These are phyloP conservation scores for Sugiyamaella lignohabitans DNA, from an alignment of 805 yeast species.

Conservation along the genomic window DNA sequence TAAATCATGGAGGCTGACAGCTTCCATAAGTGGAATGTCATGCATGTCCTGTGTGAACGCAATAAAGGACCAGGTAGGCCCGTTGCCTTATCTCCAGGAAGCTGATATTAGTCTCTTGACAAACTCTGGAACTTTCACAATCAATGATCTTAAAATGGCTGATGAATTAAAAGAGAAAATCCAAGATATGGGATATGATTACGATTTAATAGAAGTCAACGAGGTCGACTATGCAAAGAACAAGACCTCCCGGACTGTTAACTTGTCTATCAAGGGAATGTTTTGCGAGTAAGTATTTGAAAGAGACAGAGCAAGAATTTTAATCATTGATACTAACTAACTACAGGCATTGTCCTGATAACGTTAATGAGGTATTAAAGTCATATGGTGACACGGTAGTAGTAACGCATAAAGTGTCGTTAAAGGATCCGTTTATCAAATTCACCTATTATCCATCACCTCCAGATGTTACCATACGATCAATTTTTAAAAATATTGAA, in stretches of 20 bases:
- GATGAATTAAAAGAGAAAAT: constrained; percentile 42
- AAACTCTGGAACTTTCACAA: constrained; percentile 56
- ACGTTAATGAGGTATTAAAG: constrained; percentile 43
- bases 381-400: constrained; percentile 50
- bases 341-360: constrained; percentile 50
- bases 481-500: constrained; percentile 45
- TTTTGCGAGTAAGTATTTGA: constrained; percentile 43
- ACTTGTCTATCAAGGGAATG: constrained; percentile 57
- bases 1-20: constrained; percentile 45
- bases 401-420: constrained; percentile 48
- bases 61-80: constrained; percentile 38
- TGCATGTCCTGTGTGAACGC: constrained; percentile 67
- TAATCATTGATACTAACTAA: not conserved
- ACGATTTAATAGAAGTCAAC: constrained; percentile 40
- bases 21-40: constrained; percentile 66
- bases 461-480: constrained; percentile 48
- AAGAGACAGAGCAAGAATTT: too few relatives aligned
- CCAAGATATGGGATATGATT: constrained; percentile 65
- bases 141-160: constrained; percentile 36
- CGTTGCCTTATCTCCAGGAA: constrained; percentile 47
- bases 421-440: constrained; percentile 51
- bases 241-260: constrained; percentile 48
- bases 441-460: constrained; percentile 60
- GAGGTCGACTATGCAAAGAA: constrained; percentile 43
- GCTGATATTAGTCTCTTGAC: constrained; percentile 52